Conservation (phyloP, 73 alveolate species). For the Breviolum minutum region DNA sequence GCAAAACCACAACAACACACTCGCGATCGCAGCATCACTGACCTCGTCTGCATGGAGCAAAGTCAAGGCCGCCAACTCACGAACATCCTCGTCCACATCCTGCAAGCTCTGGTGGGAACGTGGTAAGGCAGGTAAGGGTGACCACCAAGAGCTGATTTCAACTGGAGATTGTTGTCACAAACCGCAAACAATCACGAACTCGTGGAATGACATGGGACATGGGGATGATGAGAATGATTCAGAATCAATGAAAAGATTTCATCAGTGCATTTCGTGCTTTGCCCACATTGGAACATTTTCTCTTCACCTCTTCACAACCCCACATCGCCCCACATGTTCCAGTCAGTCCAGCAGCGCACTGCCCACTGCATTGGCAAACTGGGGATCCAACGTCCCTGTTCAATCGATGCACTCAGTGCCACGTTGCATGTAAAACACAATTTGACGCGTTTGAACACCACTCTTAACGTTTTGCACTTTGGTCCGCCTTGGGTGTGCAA, state of each 20-base stretch:
- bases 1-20: too few species aligned
- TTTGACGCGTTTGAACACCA: too few species aligned
- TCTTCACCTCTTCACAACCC: too few species aligned
- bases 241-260: too few species aligned
- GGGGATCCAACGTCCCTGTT: conserved; percentile 25
- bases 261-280: too few species aligned
- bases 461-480: too few species aligned
- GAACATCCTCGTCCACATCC: conserved; percentile 91
- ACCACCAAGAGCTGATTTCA: background rate
- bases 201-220: background rate
- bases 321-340: background rate
- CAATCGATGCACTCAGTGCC: background rate
- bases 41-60: conserved; percentile 43
- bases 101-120: background rate
- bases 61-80: conserved; percentile 79
- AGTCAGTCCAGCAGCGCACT: conserved; percentile 61
- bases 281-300: too few species aligned
- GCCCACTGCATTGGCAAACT: conserved; percentile 28
- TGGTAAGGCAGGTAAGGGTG: background rate
- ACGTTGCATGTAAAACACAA: background rate
- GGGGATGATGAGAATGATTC: too few species aligned
- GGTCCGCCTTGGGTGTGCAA: conserved; percentile 54
- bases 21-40: too few species aligned
- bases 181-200: background rate
- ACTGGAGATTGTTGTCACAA: too few species aligned